These are phyloP conservation scores for Xylaria nigripes DNA, from an alignment of 495 filamentous ascomycete genomes.

Conservation along the genomic window DNA sequence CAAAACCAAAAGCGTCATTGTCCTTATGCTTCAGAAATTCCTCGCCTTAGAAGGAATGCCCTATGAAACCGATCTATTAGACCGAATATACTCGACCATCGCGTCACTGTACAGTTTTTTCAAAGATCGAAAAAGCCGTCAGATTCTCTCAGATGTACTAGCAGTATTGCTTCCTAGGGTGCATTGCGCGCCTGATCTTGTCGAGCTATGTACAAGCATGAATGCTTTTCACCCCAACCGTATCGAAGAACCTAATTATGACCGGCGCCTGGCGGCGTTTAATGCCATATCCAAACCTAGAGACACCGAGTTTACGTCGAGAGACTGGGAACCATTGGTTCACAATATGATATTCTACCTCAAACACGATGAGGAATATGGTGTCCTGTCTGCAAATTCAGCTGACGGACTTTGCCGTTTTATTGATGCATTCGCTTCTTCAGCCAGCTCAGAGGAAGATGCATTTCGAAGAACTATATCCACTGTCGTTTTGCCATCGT, in stretches of 20 bases:
- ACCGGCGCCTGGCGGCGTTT: constrained; percentile 70
- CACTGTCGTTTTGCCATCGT: constrained; percentile 58
- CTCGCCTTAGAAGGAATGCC: constrained; percentile 51
- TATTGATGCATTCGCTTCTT: constrained; percentile 47
- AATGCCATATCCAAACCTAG: constrained; percentile 55
- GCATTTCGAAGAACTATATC: constrained; percentile 44
- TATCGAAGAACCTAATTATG: constrained; percentile 80
- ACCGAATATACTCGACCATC: constrained; percentile 52
- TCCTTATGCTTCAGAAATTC: constrained; percentile 70
- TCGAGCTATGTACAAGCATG: constrained; percentile 64
- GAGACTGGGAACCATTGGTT: constrained; percentile 83
- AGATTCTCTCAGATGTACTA: constrained; percentile 63
- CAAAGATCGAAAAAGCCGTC: constrained; percentile 65
- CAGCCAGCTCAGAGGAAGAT: constrained; percentile 30
- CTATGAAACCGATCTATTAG: constrained; percentile 48
- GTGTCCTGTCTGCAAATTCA: constrained; percentile 71
- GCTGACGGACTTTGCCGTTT: constrained; percentile 76
- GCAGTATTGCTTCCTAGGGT: constrained; percentile 54
- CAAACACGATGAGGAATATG: constrained; percentile 78
- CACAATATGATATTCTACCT: constrained; percentile 87
- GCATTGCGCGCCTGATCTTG: constrained; percentile 54
- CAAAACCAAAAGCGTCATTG: constrained; percentile 70
- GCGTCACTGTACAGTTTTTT: constrained; percentile 79
- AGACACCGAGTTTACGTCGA: constrained; percentile 48
- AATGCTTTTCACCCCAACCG: constrained; percentile 64